Evolutionary conservation across 768 basidiomycete species (phyloP).

Genomic region (Leccinum imitatum): DNA sequence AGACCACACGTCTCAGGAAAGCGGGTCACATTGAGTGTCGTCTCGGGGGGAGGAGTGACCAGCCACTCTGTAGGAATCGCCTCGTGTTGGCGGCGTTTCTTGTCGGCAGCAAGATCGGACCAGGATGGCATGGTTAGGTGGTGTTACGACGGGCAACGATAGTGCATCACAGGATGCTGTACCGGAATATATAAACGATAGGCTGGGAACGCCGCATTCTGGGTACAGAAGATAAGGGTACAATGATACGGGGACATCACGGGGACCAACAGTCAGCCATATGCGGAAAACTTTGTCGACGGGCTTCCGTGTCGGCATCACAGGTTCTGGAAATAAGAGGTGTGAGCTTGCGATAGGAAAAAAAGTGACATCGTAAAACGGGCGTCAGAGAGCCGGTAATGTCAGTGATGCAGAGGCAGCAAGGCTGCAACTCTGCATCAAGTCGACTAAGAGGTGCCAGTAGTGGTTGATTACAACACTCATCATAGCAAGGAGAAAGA

Average conservation of each 20-base stretch:
- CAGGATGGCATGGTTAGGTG: slow-evolving; percentile 35
- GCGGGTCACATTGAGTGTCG: slow-evolving; percentile 49
- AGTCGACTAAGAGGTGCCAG: slow-evolving; percentile 95
- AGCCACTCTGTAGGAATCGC: slow-evolving; percentile 68
- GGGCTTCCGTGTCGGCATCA: background rate
- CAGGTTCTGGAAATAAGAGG: slow-evolving; percentile 12
- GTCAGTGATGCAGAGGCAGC: slow-evolving; percentile 64
- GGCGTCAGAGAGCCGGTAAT: slow-evolving; percentile 63
- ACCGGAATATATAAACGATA: slow-evolving; percentile 7
- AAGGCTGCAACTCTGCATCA: slow-evolving; percentile 41
- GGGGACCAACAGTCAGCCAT: slow-evolving; percentile 1
- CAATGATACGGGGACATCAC: slow-evolving; percentile 4
- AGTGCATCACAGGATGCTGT: background rate
- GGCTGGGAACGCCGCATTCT: slow-evolving; percentile 5
- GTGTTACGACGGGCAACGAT: background rate
- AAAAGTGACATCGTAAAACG: background rate
- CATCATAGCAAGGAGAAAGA: slow-evolving; percentile 43
- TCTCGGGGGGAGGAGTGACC: slow-evolving; percentile 46
- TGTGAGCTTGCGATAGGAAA: slow-evolving; percentile 18
- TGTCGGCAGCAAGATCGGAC: slow-evolving; percentile 53
- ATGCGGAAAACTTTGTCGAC: background rate
- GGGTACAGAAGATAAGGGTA: slow-evolving; percentile 7
- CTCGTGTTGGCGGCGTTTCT: slow-evolving; percentile 50
- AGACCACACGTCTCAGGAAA: slow-evolving; percentile 59
- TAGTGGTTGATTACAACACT: slow-evolving; percentile 73